A percentile compares a stretch with the other conserved stretches of the same genome.
These are phyloP conservation scores for Mucor piriformis DNA, from an alignment of 371 early-diverging fungal species.

Conservation along the genomic window DNA sequence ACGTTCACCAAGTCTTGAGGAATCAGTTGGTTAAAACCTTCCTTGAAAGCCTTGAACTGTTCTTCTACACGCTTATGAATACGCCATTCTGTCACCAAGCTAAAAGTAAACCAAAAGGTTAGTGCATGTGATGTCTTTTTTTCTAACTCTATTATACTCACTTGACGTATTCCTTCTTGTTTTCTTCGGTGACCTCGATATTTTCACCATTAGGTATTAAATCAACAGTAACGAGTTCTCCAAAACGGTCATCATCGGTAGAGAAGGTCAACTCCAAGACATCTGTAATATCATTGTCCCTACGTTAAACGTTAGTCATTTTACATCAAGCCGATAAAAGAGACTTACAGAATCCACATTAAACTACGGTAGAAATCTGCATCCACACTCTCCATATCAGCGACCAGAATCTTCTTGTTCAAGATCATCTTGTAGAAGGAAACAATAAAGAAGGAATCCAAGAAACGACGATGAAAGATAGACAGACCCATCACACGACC, in stretches of 20 bases:
- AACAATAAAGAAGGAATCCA: constrained; percentile 96
- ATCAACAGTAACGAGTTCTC: constrained; percentile 88
- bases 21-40: constrained; percentile 96
- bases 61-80: constrained; percentile 88
- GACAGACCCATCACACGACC: constrained; percentile 97
- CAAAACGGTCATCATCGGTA: constrained; percentile 93
- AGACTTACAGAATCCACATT: constrained; percentile 74
- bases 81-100: constrained; percentile 83
- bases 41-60: constrained; percentile 92
- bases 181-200: constrained; percentile 35
- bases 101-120: too few species aligned
- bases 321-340: background rate
- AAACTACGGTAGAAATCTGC: constrained; percentile 91
- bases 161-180: constrained; percentile 78
- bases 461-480: constrained; percentile 95
- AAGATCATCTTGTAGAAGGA: constrained; percentile 98
- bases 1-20: constrained; percentile 92
- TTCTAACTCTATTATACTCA: too few species aligned
- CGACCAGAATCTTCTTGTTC: constrained; percentile 82
- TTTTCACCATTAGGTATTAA: constrained; percentile 90
- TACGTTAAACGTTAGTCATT: too few species aligned
- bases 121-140: too few species aligned
- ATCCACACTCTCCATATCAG: constrained; percentile 97
- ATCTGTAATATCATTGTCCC: constrained; percentile 89
- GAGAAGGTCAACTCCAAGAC: constrained; percentile 91